Evolutionary conservation across 2,329 filamentous ascomycete genomes (phyloP).

Genomic region (Xylaria sp.): DNA sequence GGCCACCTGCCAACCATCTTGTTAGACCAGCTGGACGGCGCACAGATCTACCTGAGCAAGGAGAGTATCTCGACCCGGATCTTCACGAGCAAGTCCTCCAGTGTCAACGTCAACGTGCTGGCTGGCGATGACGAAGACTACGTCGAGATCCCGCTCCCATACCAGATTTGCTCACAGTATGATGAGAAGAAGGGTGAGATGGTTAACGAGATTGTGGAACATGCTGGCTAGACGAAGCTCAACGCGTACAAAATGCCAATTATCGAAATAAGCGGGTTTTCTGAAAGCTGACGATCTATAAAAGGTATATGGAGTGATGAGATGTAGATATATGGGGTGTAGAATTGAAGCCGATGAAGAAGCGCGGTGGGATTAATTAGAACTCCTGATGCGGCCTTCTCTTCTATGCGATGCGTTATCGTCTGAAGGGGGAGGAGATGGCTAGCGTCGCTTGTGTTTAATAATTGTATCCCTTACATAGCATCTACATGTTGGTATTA

Average conservation of each 20-base stretch:
- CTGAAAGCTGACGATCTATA: neutral
- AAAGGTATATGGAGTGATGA: slow-evolving; percentile 6
- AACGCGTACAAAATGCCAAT: neutral
- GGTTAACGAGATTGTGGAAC: slow-evolving; percentile 94
- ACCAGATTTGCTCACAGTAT: slow-evolving; percentile 85
- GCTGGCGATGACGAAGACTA: slow-evolving; percentile 79
- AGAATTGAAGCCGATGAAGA: neutral
- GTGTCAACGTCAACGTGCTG: slow-evolving; percentile 89
- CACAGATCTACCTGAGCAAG: slow-evolving; percentile 84
- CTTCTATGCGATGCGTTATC: neutral
- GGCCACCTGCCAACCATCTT: slow-evolving; percentile 87
- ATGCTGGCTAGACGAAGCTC: slow-evolving; percentile 72
- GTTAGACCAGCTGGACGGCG: slow-evolving; percentile 92
- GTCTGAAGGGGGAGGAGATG: neutral
- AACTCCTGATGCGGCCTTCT: slow-evolving; percentile 6
- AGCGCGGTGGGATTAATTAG: slow-evolving; percentile 7
- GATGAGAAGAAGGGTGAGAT: slow-evolving; percentile 76
- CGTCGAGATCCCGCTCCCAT: slow-evolving; percentile 85
- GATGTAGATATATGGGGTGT: slow-evolving; percentile 7
- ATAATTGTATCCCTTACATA: slow-evolving; percentile 41
- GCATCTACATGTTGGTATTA: slow-evolving; percentile 35
- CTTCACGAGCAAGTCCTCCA: slow-evolving; percentile 54
- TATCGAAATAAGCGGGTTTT: neutral
- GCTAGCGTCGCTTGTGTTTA: slow-evolving; percentile 18
- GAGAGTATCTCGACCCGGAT: slow-evolving; percentile 87